A percentile compares a stretch with the other conserved stretches of the same genome.
These are phyloP conservation scores for Otatea glauca DNA, from an alignment of 176 grass and related monocot genomes.

Conservation along the genomic window DNA sequence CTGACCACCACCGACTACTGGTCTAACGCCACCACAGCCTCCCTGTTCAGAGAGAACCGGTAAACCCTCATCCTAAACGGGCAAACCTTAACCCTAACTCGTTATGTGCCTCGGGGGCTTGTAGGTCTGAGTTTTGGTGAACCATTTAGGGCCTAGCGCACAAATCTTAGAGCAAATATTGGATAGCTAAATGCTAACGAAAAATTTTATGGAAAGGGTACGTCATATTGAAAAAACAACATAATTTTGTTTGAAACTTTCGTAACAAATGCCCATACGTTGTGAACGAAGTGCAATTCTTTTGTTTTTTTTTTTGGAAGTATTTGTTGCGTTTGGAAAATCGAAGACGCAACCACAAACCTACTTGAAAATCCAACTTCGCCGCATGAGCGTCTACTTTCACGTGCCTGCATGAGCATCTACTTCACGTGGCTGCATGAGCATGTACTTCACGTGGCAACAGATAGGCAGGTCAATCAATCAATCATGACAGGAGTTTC, in stretches of 20 bases:
- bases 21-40: too few relatives aligned
- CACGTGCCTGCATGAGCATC: not conserved
- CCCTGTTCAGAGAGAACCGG: too few relatives aligned
- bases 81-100: too few relatives aligned
- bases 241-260: not conserved
- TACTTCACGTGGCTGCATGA: not conserved
- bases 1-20: too few relatives aligned
- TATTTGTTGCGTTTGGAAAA: not conserved
- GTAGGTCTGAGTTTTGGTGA: too few relatives aligned
- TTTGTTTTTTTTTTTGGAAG: not conserved
- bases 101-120: too few relatives aligned
- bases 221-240: not conserved
- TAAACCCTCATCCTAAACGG: too few relatives aligned
- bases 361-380: not conserved
- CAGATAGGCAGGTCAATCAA: not conserved
- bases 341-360: not conserved
- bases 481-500: not conserved
- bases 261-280: not conserved
- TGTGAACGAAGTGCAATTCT: not conserved
- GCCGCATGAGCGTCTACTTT: not conserved
- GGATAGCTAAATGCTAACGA: not conserved
- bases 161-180: not conserved
- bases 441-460: constrained; percentile 2
- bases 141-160: too few relatives aligned
- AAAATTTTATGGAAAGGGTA: not conserved